Evolutionary conservation across 192 early-diverging fungal genomes (phyloP), one percentile per base, ranked within the genome.

Genomic region (Gigaspora rosea): DNA sequence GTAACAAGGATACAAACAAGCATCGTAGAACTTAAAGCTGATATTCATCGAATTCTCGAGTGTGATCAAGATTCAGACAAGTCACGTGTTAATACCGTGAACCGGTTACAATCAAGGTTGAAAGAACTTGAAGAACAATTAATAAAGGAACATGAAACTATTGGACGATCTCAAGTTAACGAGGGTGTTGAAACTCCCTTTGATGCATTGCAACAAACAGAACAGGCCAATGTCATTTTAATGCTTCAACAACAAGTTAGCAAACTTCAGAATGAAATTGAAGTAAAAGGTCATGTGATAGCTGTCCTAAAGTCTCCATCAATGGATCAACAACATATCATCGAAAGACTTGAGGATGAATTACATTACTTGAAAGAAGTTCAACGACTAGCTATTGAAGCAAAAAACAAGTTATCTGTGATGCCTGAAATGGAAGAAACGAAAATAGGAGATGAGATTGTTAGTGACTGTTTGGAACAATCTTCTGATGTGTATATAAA

Each of bases 201-300:
- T 15, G 59, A 47, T 32, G 8, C 51, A 32, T 16, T 46, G 12
- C 32, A 2, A 12, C 13, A 4, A 46, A 59, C 22, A n/a, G 10
- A 11, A 33, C 58, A 76, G 49, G n/a, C 10, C 12, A 10, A 16
- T 65, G 50, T 52, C 35, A 41, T 20, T 10, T 18, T 41, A 1
- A 50, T 20, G 15, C 64, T 66, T 54, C 64, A 27, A 8, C 46
- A 66, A 56, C 75, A 67, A 67, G 36, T 67, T 3, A 64, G 67
- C 15, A 76, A 67, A 67, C 50, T 76, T 50, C 75, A 76, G 56
- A 51, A 18, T 67, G 62, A 67, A 35, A 66, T 76, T 18, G 75
- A 76, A 56, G 50, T 64, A 10, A 76, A 76, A 57, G 67, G 75
- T 54, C 75, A 76, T 52, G 67, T 50, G 27, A 76, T 76, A 36